Base-by-base conservation (phyloP, 2,329 filamentous ascomycete species). In the Passalora sequoiae region DNA sequence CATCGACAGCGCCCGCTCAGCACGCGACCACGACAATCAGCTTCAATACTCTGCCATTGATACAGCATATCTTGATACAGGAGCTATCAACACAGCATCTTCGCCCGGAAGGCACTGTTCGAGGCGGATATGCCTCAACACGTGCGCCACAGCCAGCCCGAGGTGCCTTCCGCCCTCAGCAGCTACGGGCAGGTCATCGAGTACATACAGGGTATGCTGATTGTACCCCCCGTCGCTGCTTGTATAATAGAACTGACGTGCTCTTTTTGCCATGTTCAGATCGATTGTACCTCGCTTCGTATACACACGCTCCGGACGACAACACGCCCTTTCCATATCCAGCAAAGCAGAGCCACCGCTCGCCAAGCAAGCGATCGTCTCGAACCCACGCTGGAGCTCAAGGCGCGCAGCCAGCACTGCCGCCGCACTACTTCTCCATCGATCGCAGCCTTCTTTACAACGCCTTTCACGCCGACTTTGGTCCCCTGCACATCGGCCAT, bases 381-480 rank as follows among this genome's bases (percentile, higher is more conserved):
- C 75, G 82, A 66, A 75, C 78, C 19, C 78, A 77, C 46, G 74
- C 79, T 22, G 77, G 75, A 16, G 73, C 78, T 13, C 73, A 71
- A 39, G 65, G 73, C 7, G 67, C 66, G 19, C 62, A 67, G n/a
- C 47, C 40, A 29, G 41, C 53, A 5, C 19, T 25, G 4, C 46
- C 45, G 13, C 92, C 92, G 1, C 89, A 86, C 64, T 98, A 97
- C 71, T 98, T 98, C 69, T 91, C 88, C 38, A 83, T 97, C 55
- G 92, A 98, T 64, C 51, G 53, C 39, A 84, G 76, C 29, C 81
- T 98, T 32, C 77, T 95, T 35, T 98, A 98, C 76, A 98, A 98
- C 67, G 89, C 91, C 22, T 98, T 98, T 69, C 89, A 97, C 69
- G 89, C 94, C 60, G 92, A 98, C 70, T 98, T 98, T 66, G 92